Evolutionary conservation across 2,329 filamentous ascomycete species (phyloP), one percentile per base, ranked within the genome.

Genomic region (Ophiostoma sp.): DNA sequence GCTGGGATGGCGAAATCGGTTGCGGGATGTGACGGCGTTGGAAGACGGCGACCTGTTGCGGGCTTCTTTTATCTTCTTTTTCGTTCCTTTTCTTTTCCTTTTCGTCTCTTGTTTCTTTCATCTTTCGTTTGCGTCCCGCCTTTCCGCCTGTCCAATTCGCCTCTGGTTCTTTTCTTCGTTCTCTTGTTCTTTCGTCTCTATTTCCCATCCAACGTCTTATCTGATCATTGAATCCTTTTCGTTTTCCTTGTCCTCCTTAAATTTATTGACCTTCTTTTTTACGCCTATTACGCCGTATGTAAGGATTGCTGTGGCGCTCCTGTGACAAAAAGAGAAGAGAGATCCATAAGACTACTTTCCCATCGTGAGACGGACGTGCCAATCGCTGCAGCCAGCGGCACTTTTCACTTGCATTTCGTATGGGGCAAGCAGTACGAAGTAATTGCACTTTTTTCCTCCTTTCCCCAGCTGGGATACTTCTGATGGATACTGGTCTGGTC

Each of bases 1-100:
- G 19, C 59, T 15, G 28, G 55, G 33, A 64, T 64, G 59, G 59
- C 59, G 59, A 64, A 64, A 64, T 64, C 59, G 33, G n/a, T 64
- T 25, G 6, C 33, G 59, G 59, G 59, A 42, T 64, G 59, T 42
- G 36, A 64, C 59, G 33, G 36, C 59, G 59, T 64, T 64, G 59
- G 28, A 22, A 42, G 59, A 42, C 59, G 33, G 33, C 59, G 33
- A 64, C 33, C 33, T 25, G 1, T 31, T 15, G 52, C 50, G 6
- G 39, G 39, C 39, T 42, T 42, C 39, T 42, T 9, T 39, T 9
- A 4, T 50, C 48, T 50, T 17, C 31, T 36, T 28, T 61, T 36
- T 33, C 17, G 15, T 33, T 33, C 8, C 3, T 61, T 63, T 39
- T 11, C 19, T 39, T n/a, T 39, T 22, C 50, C 25, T 22, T 63